Conservation (phyloP, 2,329 filamentous ascomycete species). For the Plectosphaerella sp. region DNA sequence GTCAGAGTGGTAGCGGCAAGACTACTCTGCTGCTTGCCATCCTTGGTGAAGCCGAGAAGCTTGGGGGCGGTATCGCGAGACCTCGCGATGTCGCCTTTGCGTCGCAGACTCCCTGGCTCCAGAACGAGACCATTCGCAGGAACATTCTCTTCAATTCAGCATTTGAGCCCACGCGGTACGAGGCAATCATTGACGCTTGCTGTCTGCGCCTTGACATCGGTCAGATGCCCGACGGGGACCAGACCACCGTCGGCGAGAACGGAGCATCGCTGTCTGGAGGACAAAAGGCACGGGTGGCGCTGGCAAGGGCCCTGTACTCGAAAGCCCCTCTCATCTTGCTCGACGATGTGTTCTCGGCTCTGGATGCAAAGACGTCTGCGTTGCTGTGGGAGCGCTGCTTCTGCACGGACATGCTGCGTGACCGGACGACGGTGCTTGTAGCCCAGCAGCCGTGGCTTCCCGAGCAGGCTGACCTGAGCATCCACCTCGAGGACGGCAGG, state of each 20-base stretch:
- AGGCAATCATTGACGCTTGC: constrained; percentile 50
- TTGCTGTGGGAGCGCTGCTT: constrained; percentile 54
- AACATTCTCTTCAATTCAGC: constrained; percentile 51
- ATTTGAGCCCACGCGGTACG: constrained; percentile 49
- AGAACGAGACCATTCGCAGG: constrained; percentile 49
- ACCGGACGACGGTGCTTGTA: constrained; percentile 51
- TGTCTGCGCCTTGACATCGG: constrained; percentile 46
- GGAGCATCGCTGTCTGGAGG: constrained; percentile 52
- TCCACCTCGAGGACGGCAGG: constrained; percentile 41
- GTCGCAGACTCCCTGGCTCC: constrained; percentile 54
- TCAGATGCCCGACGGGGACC: constrained; percentile 45
- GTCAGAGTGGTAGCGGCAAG: constrained; percentile 53
- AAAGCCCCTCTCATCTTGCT: constrained; percentile 49
- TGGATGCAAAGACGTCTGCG: constrained; percentile 54
- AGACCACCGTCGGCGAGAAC: constrained; percentile 49
- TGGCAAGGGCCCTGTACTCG: constrained; percentile 55
- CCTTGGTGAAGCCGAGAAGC: constrained; percentile 49
- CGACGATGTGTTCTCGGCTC: constrained; percentile 56
- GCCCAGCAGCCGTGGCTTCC: constrained; percentile 52
- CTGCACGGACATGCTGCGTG: constrained; percentile 47
- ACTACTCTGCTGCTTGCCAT: constrained; percentile 51
- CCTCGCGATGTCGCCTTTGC: constrained; percentile 52
- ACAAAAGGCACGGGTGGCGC: constrained; percentile 51
- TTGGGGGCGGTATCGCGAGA: constrained; percentile 40
- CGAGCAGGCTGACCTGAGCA: constrained; percentile 42